Evolutionary conservation across 768 basidiomycete species (phyloP).

Genomic region (Phaffia tasmanica): DNA sequence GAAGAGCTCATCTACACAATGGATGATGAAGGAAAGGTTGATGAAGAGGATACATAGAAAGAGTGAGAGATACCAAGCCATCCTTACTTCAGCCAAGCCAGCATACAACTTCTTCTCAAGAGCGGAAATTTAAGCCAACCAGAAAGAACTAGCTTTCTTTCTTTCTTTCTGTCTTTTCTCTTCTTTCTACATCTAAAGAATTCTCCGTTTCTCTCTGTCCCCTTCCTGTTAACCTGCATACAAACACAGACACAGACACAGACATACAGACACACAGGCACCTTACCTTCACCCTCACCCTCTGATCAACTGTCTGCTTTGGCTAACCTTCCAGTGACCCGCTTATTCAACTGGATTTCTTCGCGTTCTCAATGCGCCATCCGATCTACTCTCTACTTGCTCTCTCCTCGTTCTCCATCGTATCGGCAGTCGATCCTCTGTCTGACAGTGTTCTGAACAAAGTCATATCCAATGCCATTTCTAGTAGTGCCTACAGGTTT

Average conservation of each 20-base stretch:
- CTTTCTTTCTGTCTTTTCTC: too few relatives aligned
- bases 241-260: too few relatives aligned
- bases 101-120: not conserved
- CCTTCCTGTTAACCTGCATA: too few relatives aligned
- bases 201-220: too few relatives aligned
- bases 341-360: too few relatives aligned
- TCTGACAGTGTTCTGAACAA: constrained; percentile 2
- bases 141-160: too few relatives aligned
- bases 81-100: not conserved
- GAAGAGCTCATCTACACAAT: not conserved
- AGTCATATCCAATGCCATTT: constrained; percentile 10
- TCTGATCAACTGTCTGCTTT: too few relatives aligned
- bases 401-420: not conserved
- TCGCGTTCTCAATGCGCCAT: not conserved
- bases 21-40: not conserved
- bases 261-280: too few relatives aligned
- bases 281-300: too few relatives aligned
- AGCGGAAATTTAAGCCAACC: too few relatives aligned
- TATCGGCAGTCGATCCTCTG: constrained; percentile 2
- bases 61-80: not conserved
- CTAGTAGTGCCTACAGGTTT: not conserved
- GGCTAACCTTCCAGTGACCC: too few relatives aligned
- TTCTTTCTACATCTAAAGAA: too few relatives aligned
- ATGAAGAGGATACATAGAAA: not conserved
- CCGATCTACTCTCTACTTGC: not conserved